Percentiles rank a stretch among this genome's conserved stretches.
Evolutionary conservation across 2,329 filamentous ascomycete species (phyloP).

Genomic region (Neophaeococcomyces aloes): DNA sequence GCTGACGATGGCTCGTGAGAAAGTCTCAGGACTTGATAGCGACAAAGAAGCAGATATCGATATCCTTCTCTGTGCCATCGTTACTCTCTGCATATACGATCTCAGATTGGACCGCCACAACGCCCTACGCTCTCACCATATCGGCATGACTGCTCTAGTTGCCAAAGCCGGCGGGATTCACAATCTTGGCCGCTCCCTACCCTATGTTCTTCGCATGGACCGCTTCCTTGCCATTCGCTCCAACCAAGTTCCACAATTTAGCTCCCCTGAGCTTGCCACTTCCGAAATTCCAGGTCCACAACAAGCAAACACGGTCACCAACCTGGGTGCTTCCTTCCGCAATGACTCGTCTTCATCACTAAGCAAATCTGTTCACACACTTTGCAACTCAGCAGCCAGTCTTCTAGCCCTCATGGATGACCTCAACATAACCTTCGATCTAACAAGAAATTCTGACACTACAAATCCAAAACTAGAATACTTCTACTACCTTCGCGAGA

Average conservation of each 20-base stretch:
- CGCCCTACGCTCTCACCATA: slow-evolving; percentile 3
- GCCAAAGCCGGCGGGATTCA: slow-evolving; percentile 3
- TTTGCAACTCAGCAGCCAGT: neutral
- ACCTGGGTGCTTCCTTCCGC: neutral
- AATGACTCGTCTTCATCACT: neutral
- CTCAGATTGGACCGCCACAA: neutral
- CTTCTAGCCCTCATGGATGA: slow-evolving; percentile 2
- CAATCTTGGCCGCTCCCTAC: slow-evolving; percentile 4
- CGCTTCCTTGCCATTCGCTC: slow-evolving; percentile 3
- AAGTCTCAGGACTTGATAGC: neutral
- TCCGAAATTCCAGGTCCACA: slow-evolving; percentile 1
- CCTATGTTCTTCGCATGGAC: slow-evolving; percentile 4
- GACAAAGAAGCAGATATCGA: neutral
- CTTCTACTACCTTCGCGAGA: slow-evolving; percentile 2
- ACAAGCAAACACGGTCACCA: neutral
- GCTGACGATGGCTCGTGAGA: neutral
- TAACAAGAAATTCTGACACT: neutral
- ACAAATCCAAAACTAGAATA: slow-evolving; percentile 1
- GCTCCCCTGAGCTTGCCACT: no score
- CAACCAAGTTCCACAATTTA: slow-evolving; percentile 3
- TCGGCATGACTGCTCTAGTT: slow-evolving; percentile 5
- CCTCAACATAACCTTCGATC: neutral
- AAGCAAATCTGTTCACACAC: neutral
- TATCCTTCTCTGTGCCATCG: slow-evolving; percentile 2
- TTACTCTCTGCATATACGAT: slow-evolving; percentile 4